These are phyloP conservation scores for Chenopodium quinoa DNA, from an alignment of 148 eudicot genomes.

Conservation along the genomic window DNA sequence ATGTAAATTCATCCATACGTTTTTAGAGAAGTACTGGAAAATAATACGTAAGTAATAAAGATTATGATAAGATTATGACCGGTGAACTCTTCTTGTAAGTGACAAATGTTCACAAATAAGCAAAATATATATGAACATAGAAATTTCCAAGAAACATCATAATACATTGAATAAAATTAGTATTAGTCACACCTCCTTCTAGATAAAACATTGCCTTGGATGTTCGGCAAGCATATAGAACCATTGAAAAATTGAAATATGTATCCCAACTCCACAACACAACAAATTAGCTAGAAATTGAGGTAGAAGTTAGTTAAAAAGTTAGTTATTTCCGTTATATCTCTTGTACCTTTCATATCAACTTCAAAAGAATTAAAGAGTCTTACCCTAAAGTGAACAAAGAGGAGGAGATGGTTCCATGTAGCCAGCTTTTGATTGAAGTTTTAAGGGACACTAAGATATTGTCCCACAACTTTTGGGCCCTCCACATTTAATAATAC, in stretches of 20 bases:
- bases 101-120: neutral
- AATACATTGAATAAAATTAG: too few relatives aligned
- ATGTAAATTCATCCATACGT: neutral
- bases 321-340: conserved; percentile 19
- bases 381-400: neutral
- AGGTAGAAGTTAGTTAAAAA: neutral
- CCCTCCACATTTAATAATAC: neutral
- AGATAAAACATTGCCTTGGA: neutral
- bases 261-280: neutral
- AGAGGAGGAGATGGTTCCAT: conserved; percentile 4
- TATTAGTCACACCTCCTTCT: neutral
- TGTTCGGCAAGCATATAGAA: neutral
- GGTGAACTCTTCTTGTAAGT: neutral
- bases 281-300: neutral
- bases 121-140: neutral
- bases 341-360: neutral
- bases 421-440: conserved; percentile 2
- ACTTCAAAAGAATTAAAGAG: neutral
- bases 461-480: neutral
- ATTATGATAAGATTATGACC: neutral
- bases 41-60: neutral
- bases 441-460: neutral
- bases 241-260: neutral
- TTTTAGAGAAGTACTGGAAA: neutral
- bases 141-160: neutral